Percentiles rank a stretch among this genome's conserved stretches.
phyloP scores from a whole-genome alignment of 768 basidiomycete species.

The Termitomyces sp. region DNA sequence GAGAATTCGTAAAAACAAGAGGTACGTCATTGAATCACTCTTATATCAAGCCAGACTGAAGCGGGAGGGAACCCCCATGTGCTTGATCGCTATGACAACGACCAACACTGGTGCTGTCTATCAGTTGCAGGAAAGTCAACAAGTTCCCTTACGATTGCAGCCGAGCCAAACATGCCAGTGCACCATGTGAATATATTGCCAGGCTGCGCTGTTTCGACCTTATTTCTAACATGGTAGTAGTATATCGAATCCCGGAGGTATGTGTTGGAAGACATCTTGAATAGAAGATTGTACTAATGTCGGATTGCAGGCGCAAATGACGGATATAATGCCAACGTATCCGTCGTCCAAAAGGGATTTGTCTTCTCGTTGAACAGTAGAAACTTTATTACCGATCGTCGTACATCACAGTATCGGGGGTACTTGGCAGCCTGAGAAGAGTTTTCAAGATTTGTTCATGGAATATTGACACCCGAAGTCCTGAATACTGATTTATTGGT shows the following conservation, averaged over 20 bases:
- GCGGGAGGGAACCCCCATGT: too few relatives aligned
- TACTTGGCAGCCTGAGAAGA: constrained; percentile 34
- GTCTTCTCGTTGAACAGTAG: constrained; percentile 76
- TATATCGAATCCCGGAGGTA: constrained; percentile 89
- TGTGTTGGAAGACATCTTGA: constrained; percentile 78
- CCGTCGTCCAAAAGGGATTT: constrained; percentile 68
- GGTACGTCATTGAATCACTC: too few relatives aligned
- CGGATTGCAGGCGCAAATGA: neutral
- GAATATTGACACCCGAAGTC: constrained; percentile 42
- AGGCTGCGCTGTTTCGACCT: constrained; percentile 44
- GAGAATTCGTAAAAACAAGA: too few relatives aligned
- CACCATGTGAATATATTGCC: constrained; percentile 88
- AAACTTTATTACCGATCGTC: constrained; percentile 74
- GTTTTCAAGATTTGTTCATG: neutral
- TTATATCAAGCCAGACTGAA: too few relatives aligned
- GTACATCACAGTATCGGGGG: constrained; percentile 57
- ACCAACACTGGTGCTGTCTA: too few relatives aligned
- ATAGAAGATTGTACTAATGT: constrained; percentile 2
- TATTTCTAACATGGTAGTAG: constrained; percentile 79
- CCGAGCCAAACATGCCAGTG: too few relatives aligned
- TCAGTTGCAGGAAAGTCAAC: too few relatives aligned
- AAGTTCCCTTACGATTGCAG: too few relatives aligned
- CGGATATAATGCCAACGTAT: constrained; percentile 60
- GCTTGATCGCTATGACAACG: too few relatives aligned
- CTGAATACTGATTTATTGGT: constrained; percentile 17